Evolutionary conservation across 2,329 filamentous ascomycete genomes (phyloP).

Genomic region (Chaetomiaceae sp.): DNA sequence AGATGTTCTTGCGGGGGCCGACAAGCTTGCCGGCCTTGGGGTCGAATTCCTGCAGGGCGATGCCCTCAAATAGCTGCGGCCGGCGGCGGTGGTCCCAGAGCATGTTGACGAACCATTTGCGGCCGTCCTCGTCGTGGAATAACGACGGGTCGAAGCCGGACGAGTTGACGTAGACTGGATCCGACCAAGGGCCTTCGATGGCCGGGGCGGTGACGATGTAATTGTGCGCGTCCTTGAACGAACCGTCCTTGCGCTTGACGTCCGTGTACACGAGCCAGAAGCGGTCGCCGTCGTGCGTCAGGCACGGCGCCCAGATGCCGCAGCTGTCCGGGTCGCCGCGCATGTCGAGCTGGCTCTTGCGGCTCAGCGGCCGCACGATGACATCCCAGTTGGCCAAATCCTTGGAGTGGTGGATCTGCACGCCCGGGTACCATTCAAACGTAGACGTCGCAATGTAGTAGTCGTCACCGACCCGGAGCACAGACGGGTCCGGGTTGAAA

Average conservation of each 20-base stretch:
- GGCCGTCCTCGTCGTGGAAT: constrained; percentile 51
- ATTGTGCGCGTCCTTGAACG: constrained; percentile 58
- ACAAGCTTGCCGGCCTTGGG: constrained; percentile 42
- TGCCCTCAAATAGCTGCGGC: constrained; percentile 47
- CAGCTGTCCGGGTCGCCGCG: constrained; percentile 54
- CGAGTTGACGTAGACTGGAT: constrained; percentile 53
- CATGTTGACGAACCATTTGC: constrained; percentile 54
- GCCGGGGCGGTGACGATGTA: constrained; percentile 51
- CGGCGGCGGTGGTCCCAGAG: constrained; percentile 47
- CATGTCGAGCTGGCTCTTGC: constrained; percentile 49
- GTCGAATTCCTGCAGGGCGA: constrained; percentile 53
- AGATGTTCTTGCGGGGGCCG: constrained; percentile 50
- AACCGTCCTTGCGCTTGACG: constrained; percentile 61
- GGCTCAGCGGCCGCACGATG: constrained; percentile 40
- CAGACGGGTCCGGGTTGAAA: constrained; percentile 51
- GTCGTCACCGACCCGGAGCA: constrained; percentile 45
- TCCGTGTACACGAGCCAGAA: constrained; percentile 62
- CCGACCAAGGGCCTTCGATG: constrained; percentile 56
- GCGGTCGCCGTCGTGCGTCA: constrained; percentile 52
- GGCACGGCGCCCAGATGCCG: constrained; percentile 59
- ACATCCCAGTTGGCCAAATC: constrained; percentile 50
- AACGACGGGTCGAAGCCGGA: constrained; percentile 58
- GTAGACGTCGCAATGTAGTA: constrained; percentile 53
- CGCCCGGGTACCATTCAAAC: constrained; percentile 50
- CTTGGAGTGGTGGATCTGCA: constrained; percentile 49